These are phyloP conservation scores for Vigna reflexopilosa DNA, from an alignment of 306 rosid genomes.

Conservation along the genomic window DNA sequence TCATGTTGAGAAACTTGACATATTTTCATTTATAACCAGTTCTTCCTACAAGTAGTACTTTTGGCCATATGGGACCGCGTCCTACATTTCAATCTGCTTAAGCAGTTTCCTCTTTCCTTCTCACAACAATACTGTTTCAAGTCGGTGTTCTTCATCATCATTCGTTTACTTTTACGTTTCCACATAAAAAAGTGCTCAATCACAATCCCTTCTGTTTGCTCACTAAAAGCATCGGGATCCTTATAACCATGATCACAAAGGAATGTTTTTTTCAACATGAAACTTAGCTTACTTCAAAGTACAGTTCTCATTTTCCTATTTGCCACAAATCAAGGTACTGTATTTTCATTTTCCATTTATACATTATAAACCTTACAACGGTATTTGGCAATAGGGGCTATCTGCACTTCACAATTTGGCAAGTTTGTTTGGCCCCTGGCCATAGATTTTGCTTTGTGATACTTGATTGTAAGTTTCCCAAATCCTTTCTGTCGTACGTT, in stretches of 20 bases:
- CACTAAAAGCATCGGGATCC: neutral
- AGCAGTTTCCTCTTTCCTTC: neutral
- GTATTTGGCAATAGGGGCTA: neutral
- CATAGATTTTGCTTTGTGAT: neutral
- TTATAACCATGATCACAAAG: neutral
- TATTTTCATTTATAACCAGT: too few species aligned
- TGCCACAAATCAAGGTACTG: neutral
- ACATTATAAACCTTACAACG: neutral
- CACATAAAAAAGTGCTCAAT: neutral
- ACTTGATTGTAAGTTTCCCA: conserved; percentile 6
- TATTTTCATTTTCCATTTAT: neutral
- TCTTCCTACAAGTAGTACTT: too few species aligned
- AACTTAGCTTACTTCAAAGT: neutral
- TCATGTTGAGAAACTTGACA: too few species aligned
- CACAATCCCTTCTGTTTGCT: neutral
- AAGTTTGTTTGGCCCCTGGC: neutral
- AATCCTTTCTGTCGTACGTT: neutral
- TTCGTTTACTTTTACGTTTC: neutral
- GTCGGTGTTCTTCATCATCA: neutral
- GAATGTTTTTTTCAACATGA: neutral
- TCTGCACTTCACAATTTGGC: conserved; percentile 10
- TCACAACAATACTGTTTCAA: neutral
- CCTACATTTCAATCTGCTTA: too few species aligned
- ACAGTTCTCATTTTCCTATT: neutral
- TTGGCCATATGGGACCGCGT: too few species aligned